Evolutionary conservation across 1,284 basidiomycete genomes (phyloP).

Genomic region (Bondarzewia mesenterica): DNA sequence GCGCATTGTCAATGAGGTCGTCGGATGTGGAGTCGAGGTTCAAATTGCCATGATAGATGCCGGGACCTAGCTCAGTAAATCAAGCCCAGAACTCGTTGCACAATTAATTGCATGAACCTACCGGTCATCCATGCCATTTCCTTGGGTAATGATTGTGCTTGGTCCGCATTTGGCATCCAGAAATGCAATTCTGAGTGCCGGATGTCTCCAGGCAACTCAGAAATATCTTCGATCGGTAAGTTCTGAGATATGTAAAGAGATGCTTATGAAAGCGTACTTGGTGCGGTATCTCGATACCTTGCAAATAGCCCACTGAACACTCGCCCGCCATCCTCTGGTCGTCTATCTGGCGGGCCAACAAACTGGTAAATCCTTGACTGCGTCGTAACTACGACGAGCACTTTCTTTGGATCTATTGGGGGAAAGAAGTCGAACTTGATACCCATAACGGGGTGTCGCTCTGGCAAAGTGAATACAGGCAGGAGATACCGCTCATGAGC

Average conservation of each 20-base stretch:
- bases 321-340: constrained; percentile 67
- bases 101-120: too few species aligned
- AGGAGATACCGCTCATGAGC: constrained; percentile 79
- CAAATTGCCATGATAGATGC: constrained; percentile 76
- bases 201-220: constrained; percentile 76
- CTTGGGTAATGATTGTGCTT: constrained; percentile 56
- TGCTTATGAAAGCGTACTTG: constrained; percentile 50
- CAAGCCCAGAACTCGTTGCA: too few species aligned
- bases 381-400: constrained; percentile 79
- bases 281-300: constrained; percentile 63
- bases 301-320: constrained; percentile 72
- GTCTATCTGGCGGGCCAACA: constrained; percentile 58
- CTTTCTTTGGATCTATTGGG: constrained; percentile 49
- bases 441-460: constrained; percentile 75
- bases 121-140: constrained; percentile 88
- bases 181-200: constrained; percentile 73
- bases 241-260: constrained; percentile 2
- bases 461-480: constrained; percentile 71
- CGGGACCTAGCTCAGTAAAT: constrained; percentile 59
- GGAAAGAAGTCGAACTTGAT: constrained; percentile 75
- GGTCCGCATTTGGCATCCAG: constrained; percentile 63
- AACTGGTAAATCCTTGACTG: constrained; percentile 90
- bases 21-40: constrained; percentile 65
- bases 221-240: constrained; percentile 53
- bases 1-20: constrained; percentile 71